These are phyloP conservation scores for Leishmania turanica DNA, from an alignment of 208 protist genomes.

Conservation along the genomic window DNA sequence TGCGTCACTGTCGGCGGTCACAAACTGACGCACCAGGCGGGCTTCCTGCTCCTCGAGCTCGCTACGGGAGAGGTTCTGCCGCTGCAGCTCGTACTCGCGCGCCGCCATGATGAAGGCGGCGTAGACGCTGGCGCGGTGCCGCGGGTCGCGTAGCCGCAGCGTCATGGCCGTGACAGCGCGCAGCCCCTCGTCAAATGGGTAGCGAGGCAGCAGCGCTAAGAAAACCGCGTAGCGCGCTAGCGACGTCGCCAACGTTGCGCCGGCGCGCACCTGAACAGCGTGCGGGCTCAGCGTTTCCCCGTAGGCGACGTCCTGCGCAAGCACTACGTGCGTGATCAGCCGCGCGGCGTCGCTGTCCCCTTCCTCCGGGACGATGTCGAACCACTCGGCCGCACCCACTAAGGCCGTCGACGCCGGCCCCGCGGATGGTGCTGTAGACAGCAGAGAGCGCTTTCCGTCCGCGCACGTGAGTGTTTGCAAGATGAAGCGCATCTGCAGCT, in stretches of 20 bases:
- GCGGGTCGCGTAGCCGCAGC: constrained; percentile 42
- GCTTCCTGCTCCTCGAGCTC: constrained; percentile 70
- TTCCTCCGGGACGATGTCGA: constrained; percentile 43
- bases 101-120: constrained; percentile 60
- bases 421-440: not conserved
- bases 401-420: not conserved
- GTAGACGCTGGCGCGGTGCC: constrained; percentile 67
- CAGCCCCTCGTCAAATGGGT: constrained; percentile 55
- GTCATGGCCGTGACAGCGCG: constrained; percentile 54
- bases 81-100: constrained; percentile 56
- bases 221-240: constrained; percentile 50
- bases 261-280: constrained; percentile 59
- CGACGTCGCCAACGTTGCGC: constrained; percentile 37
- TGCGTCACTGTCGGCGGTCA: constrained; percentile 45
- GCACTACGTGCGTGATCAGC: constrained; percentile 63
- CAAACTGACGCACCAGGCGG: constrained; percentile 62
- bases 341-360: constrained; percentile 47
- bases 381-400: constrained; percentile 31
- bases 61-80: constrained; percentile 33
- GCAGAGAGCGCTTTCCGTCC: constrained; percentile 12
- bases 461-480: constrained; percentile 59
- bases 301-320: constrained; percentile 66
- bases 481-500: constrained; percentile 82
- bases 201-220: constrained; percentile 59
- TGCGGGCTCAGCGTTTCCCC: constrained; percentile 54